phyloP scores from a whole-genome alignment of 208 protist genomes.

The Leptomonas pyrrhocoris region DNA sequence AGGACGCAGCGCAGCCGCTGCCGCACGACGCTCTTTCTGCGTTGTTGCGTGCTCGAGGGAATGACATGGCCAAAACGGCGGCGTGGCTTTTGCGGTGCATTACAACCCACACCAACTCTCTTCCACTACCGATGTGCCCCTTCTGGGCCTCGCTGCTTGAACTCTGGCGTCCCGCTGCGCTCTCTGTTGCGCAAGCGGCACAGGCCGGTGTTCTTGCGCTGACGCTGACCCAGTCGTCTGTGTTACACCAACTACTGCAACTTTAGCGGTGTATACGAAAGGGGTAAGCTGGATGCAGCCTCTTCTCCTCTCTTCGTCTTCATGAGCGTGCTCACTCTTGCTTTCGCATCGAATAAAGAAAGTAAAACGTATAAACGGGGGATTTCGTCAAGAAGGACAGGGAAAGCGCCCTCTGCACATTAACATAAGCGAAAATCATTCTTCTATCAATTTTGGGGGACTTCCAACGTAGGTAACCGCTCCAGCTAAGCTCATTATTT shows the following conservation, averaged over 20 bases:
- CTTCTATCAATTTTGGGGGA: too few relatives aligned
- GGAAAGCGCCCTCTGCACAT: too few relatives aligned
- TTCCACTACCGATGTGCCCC: neutral
- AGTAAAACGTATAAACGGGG: too few relatives aligned
- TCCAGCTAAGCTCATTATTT: too few relatives aligned
- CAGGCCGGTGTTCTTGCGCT: conserved; percentile 14
- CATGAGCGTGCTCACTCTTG: too few relatives aligned
- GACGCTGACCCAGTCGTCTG: conserved; percentile 2
- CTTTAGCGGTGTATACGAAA: neutral
- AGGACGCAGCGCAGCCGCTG: conserved; percentile 4
- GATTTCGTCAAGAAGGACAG: too few relatives aligned
- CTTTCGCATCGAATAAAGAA: too few relatives aligned
- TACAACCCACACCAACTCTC: neutral
- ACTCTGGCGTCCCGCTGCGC: conserved; percentile 23
- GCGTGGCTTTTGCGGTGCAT: conserved; percentile 24
- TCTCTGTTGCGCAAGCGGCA: conserved; percentile 12
- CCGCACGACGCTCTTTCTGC: conserved; percentile 7
- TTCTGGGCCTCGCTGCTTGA: conserved; percentile 22
- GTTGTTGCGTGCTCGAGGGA: conserved; percentile 14
- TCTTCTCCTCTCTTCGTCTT: neutral
- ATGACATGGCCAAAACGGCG: conserved; percentile 21
- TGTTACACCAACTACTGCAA: conserved; percentile 7
- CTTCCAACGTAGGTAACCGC: too few relatives aligned
- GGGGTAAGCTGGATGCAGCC: neutral
- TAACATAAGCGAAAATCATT: too few relatives aligned